phyloP scores from a whole-genome alignment of 1,284 basidiomycete species.

The Irpex sp. region DNA sequence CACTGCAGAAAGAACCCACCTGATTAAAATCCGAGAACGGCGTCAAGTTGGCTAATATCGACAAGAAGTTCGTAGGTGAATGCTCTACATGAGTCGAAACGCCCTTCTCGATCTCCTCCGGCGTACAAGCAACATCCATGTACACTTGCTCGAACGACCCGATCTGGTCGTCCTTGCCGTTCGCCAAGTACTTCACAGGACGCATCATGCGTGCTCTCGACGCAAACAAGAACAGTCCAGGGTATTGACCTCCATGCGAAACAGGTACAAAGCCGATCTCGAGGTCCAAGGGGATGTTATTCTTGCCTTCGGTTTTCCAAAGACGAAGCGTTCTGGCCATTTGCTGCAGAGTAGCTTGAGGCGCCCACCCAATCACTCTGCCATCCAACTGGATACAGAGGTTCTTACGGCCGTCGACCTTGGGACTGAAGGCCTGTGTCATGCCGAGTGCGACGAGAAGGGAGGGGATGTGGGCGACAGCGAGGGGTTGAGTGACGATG shows the following conservation, averaged over 20 bases:
- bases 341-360: constrained; percentile 67
- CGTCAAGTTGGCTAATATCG: constrained; percentile 77
- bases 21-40: constrained; percentile 98
- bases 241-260: constrained; percentile 93
- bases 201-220: constrained; percentile 94
- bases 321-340: constrained; percentile 83
- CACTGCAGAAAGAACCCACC: too few species aligned
- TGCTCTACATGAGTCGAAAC: constrained; percentile 92
- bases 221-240: constrained; percentile 92
- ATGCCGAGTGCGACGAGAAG: constrained; percentile 90
- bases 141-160: constrained; percentile 99
- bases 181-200: constrained; percentile 88
- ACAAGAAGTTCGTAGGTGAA: constrained; percentile 92
- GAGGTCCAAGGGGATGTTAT: constrained; percentile 86
- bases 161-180: constrained; percentile 85
- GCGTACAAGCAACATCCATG: constrained; percentile 94
- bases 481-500: constrained; percentile 77
- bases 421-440: constrained; percentile 81
- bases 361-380: constrained; percentile 92
- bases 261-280: constrained; percentile 93
- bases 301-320: constrained; percentile 90
- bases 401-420: constrained; percentile 77
- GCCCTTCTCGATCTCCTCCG: constrained; percentile 80
- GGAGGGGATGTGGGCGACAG: constrained; percentile 74
- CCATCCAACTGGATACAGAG: constrained; percentile 94